Evolutionary conservation across 495 filamentous ascomycete species (phyloP).

Genomic region (Annulohypoxylon moriforme): DNA sequence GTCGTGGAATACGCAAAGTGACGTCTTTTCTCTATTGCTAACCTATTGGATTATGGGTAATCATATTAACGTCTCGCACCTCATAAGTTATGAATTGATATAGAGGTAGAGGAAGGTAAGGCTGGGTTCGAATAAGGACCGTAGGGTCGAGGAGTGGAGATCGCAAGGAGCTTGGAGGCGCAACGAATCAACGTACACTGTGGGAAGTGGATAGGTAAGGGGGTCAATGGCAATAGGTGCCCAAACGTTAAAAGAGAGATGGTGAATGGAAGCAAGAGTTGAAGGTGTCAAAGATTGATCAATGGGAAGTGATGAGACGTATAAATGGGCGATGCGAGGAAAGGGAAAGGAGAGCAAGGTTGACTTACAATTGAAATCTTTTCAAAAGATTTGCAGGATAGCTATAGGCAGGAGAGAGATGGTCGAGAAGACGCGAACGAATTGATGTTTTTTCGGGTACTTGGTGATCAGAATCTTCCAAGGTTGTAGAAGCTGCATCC

Average conservation of each 20-base stretch:
- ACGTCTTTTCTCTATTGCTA: background rate
- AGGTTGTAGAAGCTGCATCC: background rate
- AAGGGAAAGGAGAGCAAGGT: background rate
- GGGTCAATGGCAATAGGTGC: slow-evolving; percentile 7
- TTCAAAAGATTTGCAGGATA: background rate
- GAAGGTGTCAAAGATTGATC: background rate
- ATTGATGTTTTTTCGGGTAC: background rate
- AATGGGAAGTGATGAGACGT: background rate
- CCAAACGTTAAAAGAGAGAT: background rate
- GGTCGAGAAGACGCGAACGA: background rate
- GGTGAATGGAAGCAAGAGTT: background rate
- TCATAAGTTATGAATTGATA: background rate
- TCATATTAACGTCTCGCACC: background rate
- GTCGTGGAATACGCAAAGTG: background rate
- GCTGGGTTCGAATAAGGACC: background rate
- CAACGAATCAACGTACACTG: background rate
- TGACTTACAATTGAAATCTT: slow-evolving; percentile 6
- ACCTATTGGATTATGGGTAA: background rate
- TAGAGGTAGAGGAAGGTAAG: background rate
- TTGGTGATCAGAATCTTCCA: background rate
- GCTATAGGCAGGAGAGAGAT: background rate
- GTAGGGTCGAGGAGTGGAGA: background rate
- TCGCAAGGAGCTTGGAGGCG: background rate
- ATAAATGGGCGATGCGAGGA: background rate
- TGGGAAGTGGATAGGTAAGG: background rate